A percentile compares a stretch with the other conserved stretches of the same genome.
Evolutionary conservation across 2,329 filamentous ascomycete genomes (phyloP).

Genomic region (Drechslerella coelobrocha): DNA sequence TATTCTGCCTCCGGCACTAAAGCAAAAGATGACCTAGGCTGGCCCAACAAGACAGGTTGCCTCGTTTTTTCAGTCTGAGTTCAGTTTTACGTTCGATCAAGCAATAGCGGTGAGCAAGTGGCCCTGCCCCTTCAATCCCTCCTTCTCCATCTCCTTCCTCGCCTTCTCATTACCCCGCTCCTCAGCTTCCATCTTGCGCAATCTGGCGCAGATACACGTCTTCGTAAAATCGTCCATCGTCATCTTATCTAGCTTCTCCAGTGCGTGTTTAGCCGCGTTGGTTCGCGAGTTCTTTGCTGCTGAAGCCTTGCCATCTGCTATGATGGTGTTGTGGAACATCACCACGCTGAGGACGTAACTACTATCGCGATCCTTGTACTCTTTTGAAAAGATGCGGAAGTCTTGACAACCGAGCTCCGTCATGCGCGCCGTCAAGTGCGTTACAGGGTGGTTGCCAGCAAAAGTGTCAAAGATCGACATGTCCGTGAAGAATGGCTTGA

Average conservation of each 20-base stretch:
- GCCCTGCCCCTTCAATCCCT: constrained; percentile 1
- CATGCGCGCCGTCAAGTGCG: constrained; percentile 63
- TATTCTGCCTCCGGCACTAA: constrained; percentile 16
- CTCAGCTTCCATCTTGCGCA: constrained; percentile 29
- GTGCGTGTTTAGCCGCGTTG: constrained; percentile 67
- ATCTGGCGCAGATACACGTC: constrained; percentile 51
- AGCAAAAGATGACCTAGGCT: constrained; percentile 24
- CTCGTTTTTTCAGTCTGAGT: background rate
- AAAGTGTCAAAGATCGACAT: constrained; percentile 86
- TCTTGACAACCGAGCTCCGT: constrained; percentile 57
- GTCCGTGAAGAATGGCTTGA: constrained; percentile 80
- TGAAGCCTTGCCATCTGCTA: constrained; percentile 68
- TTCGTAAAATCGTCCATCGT: constrained; percentile 50
- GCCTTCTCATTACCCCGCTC: constrained; percentile 22
- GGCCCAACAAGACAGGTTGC: background rate
- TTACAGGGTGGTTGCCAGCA: constrained; percentile 84
- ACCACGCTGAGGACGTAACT: constrained; percentile 71
- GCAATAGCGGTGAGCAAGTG: constrained; percentile 30
- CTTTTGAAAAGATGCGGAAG: constrained; percentile 66
- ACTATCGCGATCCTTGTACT: constrained; percentile 63
- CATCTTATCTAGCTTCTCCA: constrained; percentile 62
- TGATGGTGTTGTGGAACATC: constrained; percentile 74
- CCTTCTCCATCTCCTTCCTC: constrained; percentile 14
- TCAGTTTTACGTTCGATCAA: constrained; percentile 7
- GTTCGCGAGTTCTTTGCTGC: constrained; percentile 77